Evolutionary conservation across 225 moss, liverwort and hornwort genomes (phyloP), one percentile per base, ranked within the genome.

Genomic region (Polytrichum formosum): DNA sequence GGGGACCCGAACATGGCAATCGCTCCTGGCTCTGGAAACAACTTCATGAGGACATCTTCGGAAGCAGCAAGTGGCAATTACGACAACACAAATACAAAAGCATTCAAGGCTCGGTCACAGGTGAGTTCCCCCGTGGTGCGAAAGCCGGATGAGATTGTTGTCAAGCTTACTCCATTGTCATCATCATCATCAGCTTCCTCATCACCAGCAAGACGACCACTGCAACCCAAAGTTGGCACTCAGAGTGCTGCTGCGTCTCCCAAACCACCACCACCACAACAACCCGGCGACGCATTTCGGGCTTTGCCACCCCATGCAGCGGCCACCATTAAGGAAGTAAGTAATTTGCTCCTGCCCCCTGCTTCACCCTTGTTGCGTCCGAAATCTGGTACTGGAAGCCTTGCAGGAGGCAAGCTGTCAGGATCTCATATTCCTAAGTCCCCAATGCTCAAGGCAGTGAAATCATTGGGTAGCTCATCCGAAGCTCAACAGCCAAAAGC

Each of bases 1-100:
- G 86, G 78, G 37, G 83, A 86, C 74, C 78, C 80, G 59, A 83
- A 71, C 71, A 75, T 70, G 71, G 86, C 86, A 23, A 78, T 86
- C 58, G 68, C 73, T 18, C 70, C 75, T 80, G 73, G 80, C 67
- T 71, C 70, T 22, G 70, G 67, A 16, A 73, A 67, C n/a, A 66
- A 75, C 63, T 60, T 60, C 55, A 54, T 70, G 10, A 67, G 46
- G 26, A 64, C 23, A 68, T 67, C 65, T 18, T 70, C 64, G 59
- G 28, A 28, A 46, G 64, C 59, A 29, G 77, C 67, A 73, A 54
- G 56, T 61, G 68, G 56, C 60, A 71, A 72, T 37, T 78, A 72
- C 70, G 81, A 79, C 64, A 87, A 70, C 63, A 26, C 72, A 22
- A 68, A 74, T 54, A 71, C 76, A 63, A 77, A 21, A 73, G 54